A percentile compares a stretch with the other conserved stretches of the same genome.
These are phyloP conservation scores for Collybia sordida DNA, from an alignment of 768 basidiomycete species.

Conservation along the genomic window DNA sequence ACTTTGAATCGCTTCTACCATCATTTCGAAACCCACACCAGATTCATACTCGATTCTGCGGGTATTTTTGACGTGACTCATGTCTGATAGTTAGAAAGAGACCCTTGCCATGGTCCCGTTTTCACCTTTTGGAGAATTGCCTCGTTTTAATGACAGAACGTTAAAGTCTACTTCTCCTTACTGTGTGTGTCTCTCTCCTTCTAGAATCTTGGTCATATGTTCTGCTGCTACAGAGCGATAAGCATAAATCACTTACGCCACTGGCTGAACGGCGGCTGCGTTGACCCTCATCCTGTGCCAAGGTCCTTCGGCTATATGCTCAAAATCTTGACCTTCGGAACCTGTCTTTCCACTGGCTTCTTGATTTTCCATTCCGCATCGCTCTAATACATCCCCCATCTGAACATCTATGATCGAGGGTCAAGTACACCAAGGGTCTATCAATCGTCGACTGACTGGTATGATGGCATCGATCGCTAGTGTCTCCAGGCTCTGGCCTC, in stretches of 20 bases:
- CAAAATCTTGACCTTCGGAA: no score
- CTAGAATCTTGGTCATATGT: conserved; percentile 5
- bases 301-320: no score
- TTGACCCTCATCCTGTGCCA: no score
- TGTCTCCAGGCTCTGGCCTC: no score
- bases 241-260: not conserved
- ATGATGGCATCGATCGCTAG: no score
- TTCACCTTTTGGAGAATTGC: conserved; percentile 9
- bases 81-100: not conserved
- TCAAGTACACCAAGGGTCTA: no score
- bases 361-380: conserved; percentile 3
- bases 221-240: conserved; percentile 1
- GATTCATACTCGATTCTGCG: not conserved
- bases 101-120: conserved; percentile 5
- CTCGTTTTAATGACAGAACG: conserved; percentile 6
- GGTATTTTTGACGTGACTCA: not conserved
- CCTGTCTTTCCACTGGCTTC: not conserved
- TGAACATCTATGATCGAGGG: not conserved
- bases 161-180: conserved; percentile 3
- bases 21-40: not conserved
- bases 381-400: conserved; percentile 8
- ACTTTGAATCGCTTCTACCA: not conserved
- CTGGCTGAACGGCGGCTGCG: no score
- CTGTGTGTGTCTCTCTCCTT: conserved; percentile 3
- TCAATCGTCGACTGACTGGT: no score